Base-by-base conservation (phyloP, 1,284 basidiomycete species). In the Pseudozyma thailandica region DNA sequence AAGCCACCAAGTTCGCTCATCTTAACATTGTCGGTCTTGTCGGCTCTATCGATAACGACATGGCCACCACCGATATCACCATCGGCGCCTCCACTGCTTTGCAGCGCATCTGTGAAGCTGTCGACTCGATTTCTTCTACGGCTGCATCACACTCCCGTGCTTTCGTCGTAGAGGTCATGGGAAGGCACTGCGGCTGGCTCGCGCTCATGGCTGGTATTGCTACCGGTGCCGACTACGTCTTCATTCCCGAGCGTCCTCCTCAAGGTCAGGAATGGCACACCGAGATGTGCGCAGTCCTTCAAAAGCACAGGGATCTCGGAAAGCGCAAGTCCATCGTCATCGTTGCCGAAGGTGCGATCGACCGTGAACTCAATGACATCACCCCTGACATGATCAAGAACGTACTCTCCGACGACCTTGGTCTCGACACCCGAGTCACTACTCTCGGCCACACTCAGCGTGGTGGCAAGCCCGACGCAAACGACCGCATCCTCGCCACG, bases 161-260 rank as follows among this genome's bases (percentile, higher is more conserved):
- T 0, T 99, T 99, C 84, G 95, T 98, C 46, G 88, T 99, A 30
- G 96, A 98, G 83, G 95, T 98, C 65, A 99, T 98, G 96, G 96
- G 96, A 25, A 86, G 95, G 47, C 92, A 98, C 82, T 98, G 96
- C 82, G 96, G 96, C 31, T 98, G 94, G 96, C 87, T 98, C 25
- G 94, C 95, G 1, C 86, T 98, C 37, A 88, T 94, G 83, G 94
- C 94, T 7, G 94, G 92, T 70, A 90, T 98, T 44, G 92, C 91
- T 87, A 91, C 91, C 26, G 96, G 95, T 20, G 95, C 94, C 44
- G 95, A 99, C 82, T 98, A 94, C 82, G 89, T 98, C 72, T 98
- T 98, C 84, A 94, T 98, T 57, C 95, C 95, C 3, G 96, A 99
- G 84, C 86, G 88, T 45, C 95, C 96, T 16, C 94, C 95, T 0